Percentiles rank a stretch among this genome's conserved stretches.
Conservation (phyloP, 2,329 filamentous ascomycete genomes). For the Parafenestella ontariensis region DNA sequence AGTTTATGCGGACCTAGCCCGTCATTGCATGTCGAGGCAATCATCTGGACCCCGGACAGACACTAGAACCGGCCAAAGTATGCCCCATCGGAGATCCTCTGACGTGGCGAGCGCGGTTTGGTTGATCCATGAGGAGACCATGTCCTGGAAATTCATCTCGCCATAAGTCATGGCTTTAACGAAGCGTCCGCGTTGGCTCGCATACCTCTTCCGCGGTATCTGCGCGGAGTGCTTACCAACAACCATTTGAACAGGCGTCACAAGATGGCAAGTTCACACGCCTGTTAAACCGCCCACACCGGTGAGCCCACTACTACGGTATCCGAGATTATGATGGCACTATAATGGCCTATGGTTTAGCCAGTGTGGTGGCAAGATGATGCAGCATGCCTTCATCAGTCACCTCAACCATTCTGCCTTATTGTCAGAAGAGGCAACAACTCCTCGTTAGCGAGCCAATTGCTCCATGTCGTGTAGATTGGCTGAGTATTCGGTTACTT, state of each 20-base stretch:
- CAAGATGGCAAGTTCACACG: slow-evolving; percentile 41
- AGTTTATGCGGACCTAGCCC: slow-evolving; percentile 54
- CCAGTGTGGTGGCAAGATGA: slow-evolving; percentile 43
- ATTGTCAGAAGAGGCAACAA: slow-evolving; percentile 33
- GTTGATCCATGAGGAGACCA: slow-evolving; percentile 49
- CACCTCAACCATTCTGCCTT: slow-evolving; percentile 38
- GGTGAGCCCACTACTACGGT: slow-evolving; percentile 41
- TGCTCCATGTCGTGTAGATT: slow-evolving; percentile 36
- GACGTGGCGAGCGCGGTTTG: slow-evolving; percentile 59
- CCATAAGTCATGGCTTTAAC: slow-evolving; percentile 49
- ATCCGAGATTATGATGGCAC: slow-evolving; percentile 29
- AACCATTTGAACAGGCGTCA: slow-evolving; percentile 40
- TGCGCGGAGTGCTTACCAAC: slow-evolving; percentile 40
- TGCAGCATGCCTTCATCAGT: slow-evolving; percentile 38
- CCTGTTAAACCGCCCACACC: slow-evolving; percentile 42
- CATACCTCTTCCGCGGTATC: slow-evolving; percentile 32
- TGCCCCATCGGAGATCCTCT: slow-evolving; percentile 59
- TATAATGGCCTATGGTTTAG: slow-evolving; percentile 25
- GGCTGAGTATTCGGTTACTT: slow-evolving; percentile 11
- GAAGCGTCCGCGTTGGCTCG: slow-evolving; percentile 38
- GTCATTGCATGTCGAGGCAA: slow-evolving; percentile 54
- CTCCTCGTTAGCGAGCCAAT: slow-evolving; percentile 42
- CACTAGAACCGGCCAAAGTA: slow-evolving; percentile 57
- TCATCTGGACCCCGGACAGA: slow-evolving; percentile 50
- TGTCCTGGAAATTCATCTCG: slow-evolving; percentile 48